phyloP scores from a whole-genome alignment of 768 basidiomycete species.

The Mrakia frigida region DNA sequence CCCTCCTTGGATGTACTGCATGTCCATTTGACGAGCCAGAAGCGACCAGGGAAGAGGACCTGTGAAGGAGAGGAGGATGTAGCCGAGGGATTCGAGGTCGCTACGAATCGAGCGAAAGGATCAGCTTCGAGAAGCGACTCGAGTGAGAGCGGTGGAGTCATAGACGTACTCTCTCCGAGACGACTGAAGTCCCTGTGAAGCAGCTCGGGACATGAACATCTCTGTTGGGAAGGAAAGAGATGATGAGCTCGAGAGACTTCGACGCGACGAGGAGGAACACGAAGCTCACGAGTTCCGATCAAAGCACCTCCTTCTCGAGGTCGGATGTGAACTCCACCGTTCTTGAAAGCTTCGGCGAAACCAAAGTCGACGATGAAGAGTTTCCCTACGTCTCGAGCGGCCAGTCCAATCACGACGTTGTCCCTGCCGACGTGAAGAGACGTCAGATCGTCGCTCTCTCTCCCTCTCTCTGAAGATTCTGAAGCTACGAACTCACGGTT shows the following conservation, averaged over 20 bases:
- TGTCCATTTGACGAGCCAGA: background rate
- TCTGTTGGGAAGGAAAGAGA: background rate
- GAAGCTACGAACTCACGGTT: background rate
- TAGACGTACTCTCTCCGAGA: conserved; percentile 3
- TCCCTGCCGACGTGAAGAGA: background rate
- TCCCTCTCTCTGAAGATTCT: background rate
- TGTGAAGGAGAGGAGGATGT: conserved; percentile 18
- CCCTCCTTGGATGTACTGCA: conserved; percentile 2
- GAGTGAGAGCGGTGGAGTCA: background rate
- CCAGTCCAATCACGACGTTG: conserved; percentile 15
- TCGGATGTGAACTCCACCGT: background rate
- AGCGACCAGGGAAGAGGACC: conserved; percentile 15
- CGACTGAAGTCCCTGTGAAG: background rate
- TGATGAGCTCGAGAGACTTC: background rate
- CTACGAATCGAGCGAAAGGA: background rate
- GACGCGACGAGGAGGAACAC: background rate
- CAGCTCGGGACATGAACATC: conserved; percentile 4
- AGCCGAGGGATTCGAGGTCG: conserved; percentile 22
- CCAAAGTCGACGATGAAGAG: conserved; percentile 18
- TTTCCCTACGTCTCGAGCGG: background rate
- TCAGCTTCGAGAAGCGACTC: background rate
- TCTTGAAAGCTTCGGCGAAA: conserved; percentile 5
- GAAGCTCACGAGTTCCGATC: conserved; percentile 14
- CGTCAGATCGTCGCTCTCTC: background rate
- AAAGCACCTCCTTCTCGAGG: background rate